A percentile compares a stretch with the other conserved stretches of the same genome.
Conservation (phyloP, 2,329 filamentous ascomycete species). For the Apiospora koreana region DNA sequence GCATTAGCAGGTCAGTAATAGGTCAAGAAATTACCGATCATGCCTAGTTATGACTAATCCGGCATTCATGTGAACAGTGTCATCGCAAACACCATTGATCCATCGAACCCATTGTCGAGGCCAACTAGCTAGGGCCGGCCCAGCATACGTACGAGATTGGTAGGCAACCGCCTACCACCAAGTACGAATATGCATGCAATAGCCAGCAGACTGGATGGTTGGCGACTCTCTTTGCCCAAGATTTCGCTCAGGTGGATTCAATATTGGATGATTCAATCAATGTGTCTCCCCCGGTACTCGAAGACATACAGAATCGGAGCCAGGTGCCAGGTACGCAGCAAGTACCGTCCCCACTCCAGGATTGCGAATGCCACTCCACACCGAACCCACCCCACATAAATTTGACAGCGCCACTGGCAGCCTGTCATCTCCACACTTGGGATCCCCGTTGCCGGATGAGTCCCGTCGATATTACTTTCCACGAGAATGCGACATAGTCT, state of each 20-base stretch:
- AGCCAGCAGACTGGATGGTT: not conserved
- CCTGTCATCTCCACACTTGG: constrained; percentile 6
- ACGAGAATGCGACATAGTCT: not conserved
- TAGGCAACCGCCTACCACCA: not conserved
- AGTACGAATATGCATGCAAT: not conserved
- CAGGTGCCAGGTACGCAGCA: constrained; percentile 4
- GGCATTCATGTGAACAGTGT: not conserved
- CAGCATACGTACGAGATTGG: not conserved
- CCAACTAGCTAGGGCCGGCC: not conserved
- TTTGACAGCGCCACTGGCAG: constrained; percentile 1
- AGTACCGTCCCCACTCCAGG: not conserved
- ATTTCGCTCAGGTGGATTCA: not conserved
- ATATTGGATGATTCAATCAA: too few species aligned
- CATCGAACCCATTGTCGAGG: not conserved
- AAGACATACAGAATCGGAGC: not conserved
- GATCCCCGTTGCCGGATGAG: constrained; percentile 1
- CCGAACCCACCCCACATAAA: constrained; percentile 4
- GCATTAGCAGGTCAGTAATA: not conserved
- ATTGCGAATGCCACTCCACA: not conserved
- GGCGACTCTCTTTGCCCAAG: not conserved
- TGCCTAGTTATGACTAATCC: not conserved
- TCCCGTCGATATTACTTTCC: not conserved
- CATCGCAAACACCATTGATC: not conserved
- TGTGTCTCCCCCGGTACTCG: not conserved
- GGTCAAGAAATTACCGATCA: not conserved